Base-by-base conservation (phyloP, 352 stramenopile species). In the Phytophthora pistaciae region DNA sequence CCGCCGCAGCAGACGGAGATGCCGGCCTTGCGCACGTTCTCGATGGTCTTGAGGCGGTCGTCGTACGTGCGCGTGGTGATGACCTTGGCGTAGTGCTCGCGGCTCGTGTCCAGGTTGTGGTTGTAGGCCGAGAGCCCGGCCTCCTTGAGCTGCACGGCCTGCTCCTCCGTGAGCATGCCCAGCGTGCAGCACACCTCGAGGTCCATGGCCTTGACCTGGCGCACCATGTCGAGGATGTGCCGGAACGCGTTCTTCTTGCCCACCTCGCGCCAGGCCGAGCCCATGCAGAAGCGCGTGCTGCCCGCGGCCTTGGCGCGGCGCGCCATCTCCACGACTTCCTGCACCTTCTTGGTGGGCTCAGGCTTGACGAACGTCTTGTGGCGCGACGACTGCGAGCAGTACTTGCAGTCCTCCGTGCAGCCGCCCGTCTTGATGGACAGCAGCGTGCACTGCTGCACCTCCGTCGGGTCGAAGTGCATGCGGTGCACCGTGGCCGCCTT, bases 341-440 rank as follows among this genome's bases (percentile, higher is more conserved):
- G 85, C 21, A 99, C 69, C 82, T 99, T 98, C 84, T 99, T 98
- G 36, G 93, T 98, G 13, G 96, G 96, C 44, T 98, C 98, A 0
- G 97, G 97, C 85, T 99, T 99, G 74, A 99, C 97, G 78, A 99
- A 99, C n/a, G 97, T 99, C 83, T 99, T 98, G 84, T 99, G 92
- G 49, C 89, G 89, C 62, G 94, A 94, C 42, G 91, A 98, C 80
- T 99, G 97, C 25, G 93, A 98, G 90, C 97, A 99, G 84, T 99
- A 99, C 57, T 92, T 94, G 86, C 90, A 97, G 91, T 90, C 96
- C 72, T 98, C 93, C 2, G 92, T 97, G 77, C 93, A 98, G 33
- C 93, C 97, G 38, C 97, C 97, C 3, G 97, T 99, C 90, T 99
- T 99, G 87, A 99, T 99, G 59, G 89, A 98, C 36, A 99, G 81